These are phyloP conservation scores for Astrocystis sublimbata DNA, from an alignment of 495 filamentous ascomycete species.

Conservation along the genomic window DNA sequence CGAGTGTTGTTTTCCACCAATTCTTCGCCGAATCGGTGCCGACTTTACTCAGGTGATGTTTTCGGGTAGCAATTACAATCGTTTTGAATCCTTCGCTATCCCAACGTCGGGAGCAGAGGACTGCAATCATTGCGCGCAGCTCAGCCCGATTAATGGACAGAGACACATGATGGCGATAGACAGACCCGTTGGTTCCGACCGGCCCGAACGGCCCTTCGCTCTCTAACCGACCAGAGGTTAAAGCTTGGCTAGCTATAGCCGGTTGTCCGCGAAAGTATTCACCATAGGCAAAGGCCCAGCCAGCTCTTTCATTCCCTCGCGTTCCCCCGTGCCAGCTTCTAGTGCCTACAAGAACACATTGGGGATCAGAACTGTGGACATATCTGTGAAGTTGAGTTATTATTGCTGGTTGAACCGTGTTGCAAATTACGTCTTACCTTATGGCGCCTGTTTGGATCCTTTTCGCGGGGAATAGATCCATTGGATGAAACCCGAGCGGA, in stretches of 20 bases:
- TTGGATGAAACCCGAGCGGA: conserved; percentile 21
- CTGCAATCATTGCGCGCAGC: conserved; percentile 44
- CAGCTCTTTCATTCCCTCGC: conserved; percentile 32
- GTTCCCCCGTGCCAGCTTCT: conserved; percentile 45
- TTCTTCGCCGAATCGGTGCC: conserved; percentile 40
- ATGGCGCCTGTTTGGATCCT: background rate
- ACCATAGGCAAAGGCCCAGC: conserved; percentile 40
- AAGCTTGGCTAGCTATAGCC: background rate
- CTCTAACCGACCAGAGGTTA: conserved; percentile 33
- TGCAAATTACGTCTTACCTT: conserved; percentile 17
- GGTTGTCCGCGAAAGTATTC: background rate
- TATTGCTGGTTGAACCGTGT: background rate
- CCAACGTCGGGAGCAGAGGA: conserved; percentile 39
- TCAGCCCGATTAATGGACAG: conserved; percentile 48
- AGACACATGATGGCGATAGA: too few relatives aligned
- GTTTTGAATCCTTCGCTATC: conserved; percentile 38
- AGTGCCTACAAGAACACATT: conserved; percentile 25
- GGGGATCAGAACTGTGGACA: conserved; percentile 27
- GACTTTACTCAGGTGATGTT: conserved; percentile 44
- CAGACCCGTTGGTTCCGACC: conserved; percentile 26
- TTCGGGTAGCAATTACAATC: conserved; percentile 51
- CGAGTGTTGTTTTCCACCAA: conserved; percentile 44
- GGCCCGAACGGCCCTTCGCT: conserved; percentile 36
- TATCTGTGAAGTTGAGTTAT: conserved; percentile 24
- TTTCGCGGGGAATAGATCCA: conserved; percentile 25